A percentile compares a stretch with the other conserved stretches of the same genome.
These are phyloP conservation scores for Diaporthe citrichinensis DNA, from an alignment of 2,329 filamentous ascomycete species.

Conservation along the genomic window DNA sequence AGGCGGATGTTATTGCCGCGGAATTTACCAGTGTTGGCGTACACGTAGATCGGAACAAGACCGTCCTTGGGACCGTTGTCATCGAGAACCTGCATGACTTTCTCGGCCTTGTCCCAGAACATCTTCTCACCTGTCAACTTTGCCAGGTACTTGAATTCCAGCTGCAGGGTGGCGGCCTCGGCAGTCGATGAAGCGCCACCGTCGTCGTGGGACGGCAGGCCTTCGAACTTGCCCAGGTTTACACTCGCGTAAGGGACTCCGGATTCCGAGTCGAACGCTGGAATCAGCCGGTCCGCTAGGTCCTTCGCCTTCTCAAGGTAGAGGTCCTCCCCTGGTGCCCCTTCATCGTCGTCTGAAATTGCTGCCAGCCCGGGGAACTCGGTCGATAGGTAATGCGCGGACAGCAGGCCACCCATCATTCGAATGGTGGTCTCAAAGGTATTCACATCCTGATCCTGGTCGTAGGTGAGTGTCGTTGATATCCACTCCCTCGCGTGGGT, in stretches of 20 bases:
- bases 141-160: constrained; percentile 97
- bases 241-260: constrained; percentile 93
- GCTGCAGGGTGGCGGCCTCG: constrained; percentile 90
- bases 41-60: constrained; percentile 91
- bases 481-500: constrained; percentile 92
- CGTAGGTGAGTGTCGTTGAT: constrained; percentile 82
- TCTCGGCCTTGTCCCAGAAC: constrained; percentile 94
- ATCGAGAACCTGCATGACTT: constrained; percentile 92
- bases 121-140: constrained; percentile 93
- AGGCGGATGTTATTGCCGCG: constrained; percentile 88
- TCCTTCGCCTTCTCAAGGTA: constrained; percentile 98
- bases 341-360: constrained; percentile 78
- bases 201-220: constrained; percentile 86
- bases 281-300: constrained; percentile 86
- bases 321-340: constrained; percentile 84
- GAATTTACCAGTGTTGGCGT: constrained; percentile 84
- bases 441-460: constrained; percentile 95
- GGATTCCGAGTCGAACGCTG: constrained; percentile 88
- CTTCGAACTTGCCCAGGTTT: constrained; percentile 83
- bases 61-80: constrained; percentile 84
- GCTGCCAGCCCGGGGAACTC: constrained; percentile 85
- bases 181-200: constrained; percentile 92
- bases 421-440: constrained; percentile 98
- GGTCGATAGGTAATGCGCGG: constrained; percentile 94
- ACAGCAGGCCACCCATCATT: constrained; percentile 93